Percentiles rank a stretch among this genome's conserved stretches.
phyloP scores from a whole-genome alignment of 192 early-diverging fungal genomes.

The Backusella australiensis region DNA sequence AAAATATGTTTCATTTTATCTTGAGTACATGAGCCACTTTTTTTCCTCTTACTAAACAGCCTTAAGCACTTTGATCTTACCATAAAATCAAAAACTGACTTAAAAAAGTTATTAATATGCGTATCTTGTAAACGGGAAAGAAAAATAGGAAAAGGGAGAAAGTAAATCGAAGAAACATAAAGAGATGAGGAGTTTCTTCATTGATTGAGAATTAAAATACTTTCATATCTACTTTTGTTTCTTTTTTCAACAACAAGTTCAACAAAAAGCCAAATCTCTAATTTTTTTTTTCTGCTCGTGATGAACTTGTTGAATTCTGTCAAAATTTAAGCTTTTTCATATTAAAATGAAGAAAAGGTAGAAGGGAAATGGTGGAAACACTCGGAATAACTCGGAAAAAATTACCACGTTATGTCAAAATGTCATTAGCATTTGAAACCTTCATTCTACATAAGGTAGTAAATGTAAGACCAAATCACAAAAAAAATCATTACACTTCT shows the following conservation, averaged over 20 bases:
- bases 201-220: not conserved
- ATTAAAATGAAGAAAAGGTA: not conserved
- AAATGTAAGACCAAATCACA: not conserved
- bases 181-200: not conserved
- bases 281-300: not conserved
- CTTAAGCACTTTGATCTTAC: no score
- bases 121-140: no score
- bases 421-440: not conserved
- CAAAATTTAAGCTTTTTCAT: not conserved
- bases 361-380: not conserved
- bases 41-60: not conserved
- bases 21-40: not conserved
- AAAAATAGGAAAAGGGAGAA: not conserved
- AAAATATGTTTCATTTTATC: not conserved
- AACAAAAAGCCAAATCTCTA: not conserved
- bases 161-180: no score
- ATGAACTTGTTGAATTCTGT: not conserved
- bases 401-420: not conserved
- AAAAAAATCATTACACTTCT: not conserved
- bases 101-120: no score
- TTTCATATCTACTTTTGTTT: not conserved
- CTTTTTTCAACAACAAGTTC: not conserved
- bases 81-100: no score
- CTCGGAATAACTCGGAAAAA: not conserved
- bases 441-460: not conserved